Evolutionary conservation across 1,284 basidiomycete species (phyloP), one percentile per base, ranked within the genome.

Genomic region (Melampsora abietis-canadensis): DNA sequence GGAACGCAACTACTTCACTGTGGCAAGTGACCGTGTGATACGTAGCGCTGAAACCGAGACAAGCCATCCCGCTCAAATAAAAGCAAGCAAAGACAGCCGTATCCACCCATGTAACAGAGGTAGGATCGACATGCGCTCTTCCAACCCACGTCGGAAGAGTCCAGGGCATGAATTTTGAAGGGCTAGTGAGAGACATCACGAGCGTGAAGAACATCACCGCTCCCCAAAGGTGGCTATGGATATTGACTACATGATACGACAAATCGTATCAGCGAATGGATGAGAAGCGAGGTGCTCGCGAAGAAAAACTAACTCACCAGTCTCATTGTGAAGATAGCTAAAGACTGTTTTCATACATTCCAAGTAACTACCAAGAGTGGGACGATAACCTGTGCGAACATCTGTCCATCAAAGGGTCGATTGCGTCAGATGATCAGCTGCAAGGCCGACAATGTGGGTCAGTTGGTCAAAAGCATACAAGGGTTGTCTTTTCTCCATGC

Each of bases 221-320:
- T 37, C 89, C 92, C 84, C 88, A 86, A 8, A 94, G 84, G 80
- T 95, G 93, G 67, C 87, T 90, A 82, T 94, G 92, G 68, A 95
- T 93, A 82, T 96, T 95, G 76, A 95, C 91, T 92, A 27, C 2
- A 31, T 12, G 27, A 4, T 63, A 19, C 10, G 17, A 51, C 48
- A 40, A 46, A 8, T 4, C 31, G 27, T 34, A 40, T 30, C 10
- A 40, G n/a, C 17, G 8, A 62, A 31, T 31, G n/a, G 7, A 62
- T 6, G 19, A 27, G 21, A 19, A 19, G 10, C 24, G 31, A 17
- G 24, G 24, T 54, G n/a, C 24, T 31, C 2, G 2, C 14, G n/a
- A 37, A 8, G 60, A n/a, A 62, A 7, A 27, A 37, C 8, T 15
- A n/a, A 66, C 70, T 66, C 21, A 73, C 70, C 70, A 37, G 64